Evolutionary conservation across 768 basidiomycete species (phyloP), one percentile per base, ranked within the genome.

Genomic region (Solioccasus polychromus): DNA sequence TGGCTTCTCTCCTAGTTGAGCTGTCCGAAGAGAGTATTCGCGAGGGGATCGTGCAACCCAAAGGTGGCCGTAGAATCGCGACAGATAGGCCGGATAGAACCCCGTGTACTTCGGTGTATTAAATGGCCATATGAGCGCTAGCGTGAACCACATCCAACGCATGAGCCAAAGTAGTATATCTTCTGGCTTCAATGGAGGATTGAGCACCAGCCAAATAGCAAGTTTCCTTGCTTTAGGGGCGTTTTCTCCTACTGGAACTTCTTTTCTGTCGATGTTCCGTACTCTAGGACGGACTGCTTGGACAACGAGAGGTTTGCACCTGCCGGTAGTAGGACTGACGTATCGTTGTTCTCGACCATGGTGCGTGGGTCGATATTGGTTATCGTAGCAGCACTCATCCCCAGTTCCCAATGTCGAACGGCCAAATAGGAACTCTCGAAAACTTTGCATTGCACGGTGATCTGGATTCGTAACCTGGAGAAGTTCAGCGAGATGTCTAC

Each of bases 321-420:
- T 62, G 18, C 59, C 62, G 5, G 47, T 53, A 18, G 45, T 36
- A 8, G 56, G 42, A 19, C 60, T 64, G 44, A 61, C 47, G 15
- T 62, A 61, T 44, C 60, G 48, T 24, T 58, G 46, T 18, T 39
- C 42, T 19, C 10, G 2, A 3, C 50, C 59, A 7, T 61, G 60
- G 8, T 10, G 17, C 4, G 28, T 39, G 15, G 34, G 49, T 11
- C 48, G 58, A 41, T 53, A 51, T 28, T 64, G 60, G 14, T 14
- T 46, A 32, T 48, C 60, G 8, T 29, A 46, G 29, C 60, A 61
- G 17, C n/a, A 36, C 20, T 31, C 2, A 8, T 23, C 8, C 26
- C 28, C 42, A 3, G 7, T 20, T 30, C 25, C 53, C 7, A 15
- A 31, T 31, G 14, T 31, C 4, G 30, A 14, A 12, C 1, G 12